Conservation (phyloP, 1,284 basidiomycete genomes). For the Ganoderma multipileum region DNA sequence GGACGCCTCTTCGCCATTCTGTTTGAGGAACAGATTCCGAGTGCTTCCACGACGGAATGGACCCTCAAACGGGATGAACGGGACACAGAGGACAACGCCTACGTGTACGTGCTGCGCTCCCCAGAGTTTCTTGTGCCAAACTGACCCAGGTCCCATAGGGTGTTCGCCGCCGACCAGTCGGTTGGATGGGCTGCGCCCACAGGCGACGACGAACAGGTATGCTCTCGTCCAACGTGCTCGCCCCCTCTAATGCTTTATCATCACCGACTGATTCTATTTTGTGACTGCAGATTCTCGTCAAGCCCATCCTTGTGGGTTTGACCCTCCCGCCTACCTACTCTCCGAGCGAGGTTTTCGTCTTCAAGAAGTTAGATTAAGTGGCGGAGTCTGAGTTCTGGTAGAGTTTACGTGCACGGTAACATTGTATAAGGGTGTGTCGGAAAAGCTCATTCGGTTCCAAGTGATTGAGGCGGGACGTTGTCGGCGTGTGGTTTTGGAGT, state of each 20-base stretch:
- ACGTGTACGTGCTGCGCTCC: neutral
- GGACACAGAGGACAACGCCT: neutral
- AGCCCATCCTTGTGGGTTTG: neutral
- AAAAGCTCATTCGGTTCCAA: too few relatives aligned
- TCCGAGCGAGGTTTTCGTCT: neutral
- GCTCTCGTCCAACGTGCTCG: neutral
- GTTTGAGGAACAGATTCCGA: neutral
- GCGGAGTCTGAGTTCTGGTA: neutral
- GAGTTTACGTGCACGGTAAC: too few relatives aligned
- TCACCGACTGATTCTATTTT: neutral
- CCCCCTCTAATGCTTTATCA: neutral
- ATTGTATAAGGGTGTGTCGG: too few relatives aligned
- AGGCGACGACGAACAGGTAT: neutral
- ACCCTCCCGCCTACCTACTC: neutral
- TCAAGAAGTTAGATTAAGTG: neutral
- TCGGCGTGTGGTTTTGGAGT: too few relatives aligned
- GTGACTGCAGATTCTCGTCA: neutral
- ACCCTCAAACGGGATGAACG: neutral
- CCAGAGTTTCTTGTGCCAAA: neutral
- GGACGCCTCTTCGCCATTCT: neutral
- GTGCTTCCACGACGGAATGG: neutral
- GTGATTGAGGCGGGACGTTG: too few relatives aligned
- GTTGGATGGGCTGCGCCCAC: neutral
- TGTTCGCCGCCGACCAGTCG: neutral
- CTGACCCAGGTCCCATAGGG: neutral